Percentiles rank a stretch among this genome's conserved stretches.
Evolutionary conservation across 257 asterid species (phyloP).

Genomic region (Gynochthodes officinalis): DNA sequence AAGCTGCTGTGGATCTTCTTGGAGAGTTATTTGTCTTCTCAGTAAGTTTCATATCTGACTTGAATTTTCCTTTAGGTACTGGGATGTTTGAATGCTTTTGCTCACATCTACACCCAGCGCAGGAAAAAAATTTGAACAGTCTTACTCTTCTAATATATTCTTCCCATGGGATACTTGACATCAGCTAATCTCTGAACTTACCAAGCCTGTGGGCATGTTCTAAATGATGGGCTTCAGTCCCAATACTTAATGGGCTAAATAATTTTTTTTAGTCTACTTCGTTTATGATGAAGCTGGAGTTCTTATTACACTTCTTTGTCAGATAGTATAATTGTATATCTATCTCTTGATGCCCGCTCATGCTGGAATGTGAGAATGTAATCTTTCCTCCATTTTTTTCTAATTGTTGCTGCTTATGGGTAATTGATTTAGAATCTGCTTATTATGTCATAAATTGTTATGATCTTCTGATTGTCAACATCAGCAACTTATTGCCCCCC

Average conservation of each 20-base stretch:
- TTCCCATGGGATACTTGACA: neutral
- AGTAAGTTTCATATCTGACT: slow-evolving; percentile 41
- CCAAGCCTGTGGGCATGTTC: neutral
- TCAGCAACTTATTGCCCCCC: neutral
- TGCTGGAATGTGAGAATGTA: neutral
- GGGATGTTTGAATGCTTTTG: neutral
- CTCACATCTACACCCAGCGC: neutral
- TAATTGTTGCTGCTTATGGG: neutral
- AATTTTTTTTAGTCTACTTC: neutral
- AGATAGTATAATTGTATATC: neutral
- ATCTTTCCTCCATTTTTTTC: neutral
- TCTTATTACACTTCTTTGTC: neutral
- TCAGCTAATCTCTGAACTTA: neutral
- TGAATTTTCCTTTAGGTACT: slow-evolving; percentile 13
- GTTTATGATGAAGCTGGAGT: neutral
- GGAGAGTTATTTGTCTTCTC: slow-evolving; percentile 85
- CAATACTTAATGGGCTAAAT: neutral
- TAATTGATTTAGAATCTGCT: neutral
- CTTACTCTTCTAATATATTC: neutral
- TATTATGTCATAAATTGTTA: neutral
- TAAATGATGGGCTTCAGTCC: neutral
- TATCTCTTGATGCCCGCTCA: neutral
- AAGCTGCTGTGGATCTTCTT: slow-evolving; percentile 85
- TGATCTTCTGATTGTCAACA: neutral
- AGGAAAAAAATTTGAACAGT: neutral